Evolutionary conservation across 805 yeast species (phyloP).

Genomic region (Jamesozyma gamospora): DNA sequence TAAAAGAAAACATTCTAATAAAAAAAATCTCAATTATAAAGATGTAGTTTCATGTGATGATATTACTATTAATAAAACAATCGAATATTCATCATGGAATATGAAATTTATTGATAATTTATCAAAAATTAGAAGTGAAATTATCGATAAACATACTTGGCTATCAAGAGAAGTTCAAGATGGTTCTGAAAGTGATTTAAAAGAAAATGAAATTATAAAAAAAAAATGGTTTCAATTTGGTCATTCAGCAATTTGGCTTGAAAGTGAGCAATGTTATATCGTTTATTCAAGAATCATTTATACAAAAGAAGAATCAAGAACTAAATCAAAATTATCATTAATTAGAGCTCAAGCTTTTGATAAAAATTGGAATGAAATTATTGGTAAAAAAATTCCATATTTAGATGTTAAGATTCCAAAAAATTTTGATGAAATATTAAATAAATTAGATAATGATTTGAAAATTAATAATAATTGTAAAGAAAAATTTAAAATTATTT

Average conservation of each 20-base stretch:
- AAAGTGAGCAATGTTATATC: constrained; percentile 39
- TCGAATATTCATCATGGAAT: constrained; percentile 1
- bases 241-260: constrained; percentile 45
- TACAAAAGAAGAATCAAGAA: neutral
- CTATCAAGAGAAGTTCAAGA: constrained; percentile 1
- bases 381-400: constrained; percentile 18
- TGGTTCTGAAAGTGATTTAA: constrained; percentile 5
- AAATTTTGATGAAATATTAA: constrained; percentile 24
- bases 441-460: constrained; percentile 16
- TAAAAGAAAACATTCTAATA: neutral
- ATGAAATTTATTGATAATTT: constrained; percentile 1
- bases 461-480: constrained; percentile 9
- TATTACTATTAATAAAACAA: constrained; percentile 2
- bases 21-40: constrained; percentile 1
- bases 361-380: constrained; percentile 34
- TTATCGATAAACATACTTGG: neutral
- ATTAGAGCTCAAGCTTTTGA: constrained; percentile 37
- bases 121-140: constrained; percentile 2
- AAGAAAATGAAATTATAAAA: constrained; percentile 4
- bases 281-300: constrained; percentile 30
- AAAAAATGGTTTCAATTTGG: constrained; percentile 28
- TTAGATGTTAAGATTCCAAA: constrained; percentile 15
- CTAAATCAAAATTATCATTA: constrained; percentile 23
- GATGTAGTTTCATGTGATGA: constrained; percentile 4
- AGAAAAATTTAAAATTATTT: constrained; percentile 16